Evolutionary conservation across 164 flowering plant genomes (phyloP).

Genomic region (Paratinospora sagittata): DNA sequence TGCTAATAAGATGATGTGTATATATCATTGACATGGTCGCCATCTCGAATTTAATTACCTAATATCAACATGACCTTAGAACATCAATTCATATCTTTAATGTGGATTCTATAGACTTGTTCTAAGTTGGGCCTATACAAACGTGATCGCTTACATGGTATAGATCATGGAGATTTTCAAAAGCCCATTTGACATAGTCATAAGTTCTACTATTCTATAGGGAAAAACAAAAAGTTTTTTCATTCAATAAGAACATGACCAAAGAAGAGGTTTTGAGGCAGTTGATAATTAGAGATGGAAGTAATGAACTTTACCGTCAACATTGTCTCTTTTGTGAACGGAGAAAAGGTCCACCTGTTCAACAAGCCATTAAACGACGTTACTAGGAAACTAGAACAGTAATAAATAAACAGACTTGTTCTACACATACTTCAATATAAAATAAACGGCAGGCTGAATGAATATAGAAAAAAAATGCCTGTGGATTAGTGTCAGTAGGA

Average conservation of each 20-base stretch:
- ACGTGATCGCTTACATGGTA: not conserved
- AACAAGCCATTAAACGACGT: not conserved
- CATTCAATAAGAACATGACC: not conserved
- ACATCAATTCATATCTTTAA: not conserved
- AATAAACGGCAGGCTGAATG: not conserved
- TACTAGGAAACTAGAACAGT: not conserved
- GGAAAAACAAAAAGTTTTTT: not conserved
- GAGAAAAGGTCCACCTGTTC: constrained; percentile 87
- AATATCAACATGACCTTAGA: not conserved
- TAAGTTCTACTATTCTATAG: not conserved
- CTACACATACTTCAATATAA: not conserved
- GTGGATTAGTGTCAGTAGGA: too few relatives aligned
- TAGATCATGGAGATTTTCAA: not conserved
- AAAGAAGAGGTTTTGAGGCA: not conserved
- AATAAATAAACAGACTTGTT: not conserved
- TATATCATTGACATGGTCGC: not conserved
- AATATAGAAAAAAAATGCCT: too few relatives aligned
- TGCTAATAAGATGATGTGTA: not conserved
- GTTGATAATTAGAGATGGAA: not conserved
- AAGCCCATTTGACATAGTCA: too few relatives aligned
- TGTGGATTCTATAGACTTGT: not conserved
- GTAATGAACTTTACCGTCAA: constrained; percentile 47
- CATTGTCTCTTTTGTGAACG: constrained; percentile 70
- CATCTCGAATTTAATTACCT: not conserved
- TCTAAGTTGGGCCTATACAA: too few relatives aligned